Evolutionary conservation across 2,329 filamentous ascomycete species (phyloP).

Genomic region (Penicillium frequentans): DNA sequence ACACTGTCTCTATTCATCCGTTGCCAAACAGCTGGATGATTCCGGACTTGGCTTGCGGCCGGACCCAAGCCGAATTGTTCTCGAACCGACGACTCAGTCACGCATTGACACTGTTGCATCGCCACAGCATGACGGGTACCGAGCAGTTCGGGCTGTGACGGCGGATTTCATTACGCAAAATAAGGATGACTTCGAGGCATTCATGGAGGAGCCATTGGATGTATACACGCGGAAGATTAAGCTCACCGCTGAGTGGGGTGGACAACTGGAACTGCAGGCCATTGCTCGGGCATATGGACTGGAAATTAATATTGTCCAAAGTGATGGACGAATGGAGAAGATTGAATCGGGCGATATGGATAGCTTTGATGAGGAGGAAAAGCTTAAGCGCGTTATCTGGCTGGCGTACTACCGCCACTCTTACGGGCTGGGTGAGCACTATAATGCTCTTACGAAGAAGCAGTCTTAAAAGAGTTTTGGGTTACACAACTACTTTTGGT

Average conservation of each 20-base stretch:
- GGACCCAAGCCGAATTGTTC: slow-evolving; percentile 35
- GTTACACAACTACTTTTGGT: neutral
- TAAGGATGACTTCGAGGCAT: slow-evolving; percentile 78
- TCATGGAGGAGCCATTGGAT: slow-evolving; percentile 77
- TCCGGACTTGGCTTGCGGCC: slow-evolving; percentile 41
- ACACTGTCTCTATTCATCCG: slow-evolving; percentile 89
- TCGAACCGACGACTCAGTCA: slow-evolving; percentile 31
- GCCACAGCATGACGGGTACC: slow-evolving; percentile 57
- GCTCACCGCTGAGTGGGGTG: slow-evolving; percentile 93
- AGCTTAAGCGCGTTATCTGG: slow-evolving; percentile 68
- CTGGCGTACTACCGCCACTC: slow-evolving; percentile 93
- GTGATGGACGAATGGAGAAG: slow-evolving; percentile 74
- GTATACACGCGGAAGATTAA: slow-evolving; percentile 73
- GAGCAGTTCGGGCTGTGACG: slow-evolving; percentile 66
- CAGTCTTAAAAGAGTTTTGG: neutral
- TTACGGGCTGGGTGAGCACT: slow-evolving; percentile 94
- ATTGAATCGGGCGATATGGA: slow-evolving; percentile 58
- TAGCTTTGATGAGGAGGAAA: slow-evolving; percentile 42
- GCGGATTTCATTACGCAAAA: slow-evolving; percentile 75
- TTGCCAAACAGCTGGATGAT: slow-evolving; percentile 76
- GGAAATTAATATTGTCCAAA: slow-evolving; percentile 80
- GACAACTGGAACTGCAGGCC: slow-evolving; percentile 84
- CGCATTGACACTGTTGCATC: slow-evolving; percentile 33
- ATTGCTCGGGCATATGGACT: slow-evolving; percentile 78
- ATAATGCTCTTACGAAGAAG: slow-evolving; percentile 75